Conservation (phyloP, 1,284 basidiomycete species). For the Apiotrichum akiyoshidainum region DNA sequence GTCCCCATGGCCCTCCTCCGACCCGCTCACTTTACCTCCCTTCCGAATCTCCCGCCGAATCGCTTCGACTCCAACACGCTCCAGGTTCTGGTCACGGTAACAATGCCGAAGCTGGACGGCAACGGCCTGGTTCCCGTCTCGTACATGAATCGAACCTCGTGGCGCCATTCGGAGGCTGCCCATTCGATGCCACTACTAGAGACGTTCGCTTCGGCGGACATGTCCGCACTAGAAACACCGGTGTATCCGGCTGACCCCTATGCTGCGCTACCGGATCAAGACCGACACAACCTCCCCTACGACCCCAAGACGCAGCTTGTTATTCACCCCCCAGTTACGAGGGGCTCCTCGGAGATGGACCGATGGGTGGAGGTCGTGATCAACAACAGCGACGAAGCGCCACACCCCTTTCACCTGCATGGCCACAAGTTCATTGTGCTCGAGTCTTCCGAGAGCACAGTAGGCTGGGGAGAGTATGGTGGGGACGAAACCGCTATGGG, state of each 20-base stretch:
- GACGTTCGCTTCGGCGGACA: background rate
- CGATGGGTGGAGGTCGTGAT: slow-evolving; percentile 17
- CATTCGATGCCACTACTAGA: slow-evolving; percentile 1
- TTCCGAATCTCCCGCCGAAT: too few relatives aligned
- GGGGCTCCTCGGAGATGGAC: background rate
- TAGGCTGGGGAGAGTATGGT: slow-evolving; percentile 9
- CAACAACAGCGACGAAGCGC: slow-evolving; percentile 39
- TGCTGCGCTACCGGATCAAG: background rate
- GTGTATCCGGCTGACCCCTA: background rate
- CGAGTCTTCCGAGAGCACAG: slow-evolving; percentile 7
- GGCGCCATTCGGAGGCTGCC: background rate
- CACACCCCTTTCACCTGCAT: slow-evolving; percentile 45
- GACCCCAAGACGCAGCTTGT: background rate
- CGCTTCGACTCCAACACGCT: background rate
- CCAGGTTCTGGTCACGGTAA: background rate
- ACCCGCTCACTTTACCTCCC: background rate
- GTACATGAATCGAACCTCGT: slow-evolving; percentile 1
- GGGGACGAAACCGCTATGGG: slow-evolving; percentile 24
- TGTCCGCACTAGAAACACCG: background rate
- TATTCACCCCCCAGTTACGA: background rate
- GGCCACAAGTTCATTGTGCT: slow-evolving; percentile 31
- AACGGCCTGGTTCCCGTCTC: background rate
- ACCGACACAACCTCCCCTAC: background rate
- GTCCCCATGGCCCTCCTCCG: background rate
- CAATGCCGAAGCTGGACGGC: background rate